These are phyloP conservation scores for Sungouiella thailandica DNA, from an alignment of 805 yeast species.

Conservation along the genomic window DNA sequence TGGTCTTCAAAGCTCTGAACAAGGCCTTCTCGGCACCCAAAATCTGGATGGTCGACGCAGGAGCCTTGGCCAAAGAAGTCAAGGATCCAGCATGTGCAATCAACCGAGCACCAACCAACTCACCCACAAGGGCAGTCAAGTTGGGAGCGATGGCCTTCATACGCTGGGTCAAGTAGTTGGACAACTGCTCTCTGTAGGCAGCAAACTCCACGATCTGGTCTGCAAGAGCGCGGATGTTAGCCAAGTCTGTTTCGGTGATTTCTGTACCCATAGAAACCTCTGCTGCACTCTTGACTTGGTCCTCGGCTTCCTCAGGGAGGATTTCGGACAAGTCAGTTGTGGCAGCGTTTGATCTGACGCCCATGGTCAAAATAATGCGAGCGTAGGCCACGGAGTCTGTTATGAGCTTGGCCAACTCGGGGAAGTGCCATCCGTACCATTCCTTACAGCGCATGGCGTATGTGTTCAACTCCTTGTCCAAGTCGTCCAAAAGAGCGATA, in stretches of 20 bases:
- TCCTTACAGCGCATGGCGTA: slow-evolving; percentile 99
- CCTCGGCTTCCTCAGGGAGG: slow-evolving; percentile 44
- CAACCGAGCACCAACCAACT: slow-evolving; percentile 97
- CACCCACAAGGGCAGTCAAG: slow-evolving; percentile 94
- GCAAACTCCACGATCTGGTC: slow-evolving; percentile 95
- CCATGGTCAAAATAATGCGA: slow-evolving; percentile 89
- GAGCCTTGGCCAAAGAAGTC: slow-evolving; percentile 94
- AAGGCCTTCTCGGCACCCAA: slow-evolving; percentile 97
- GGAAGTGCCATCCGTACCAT: slow-evolving; percentile 99
- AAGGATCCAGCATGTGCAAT: slow-evolving; percentile 98
- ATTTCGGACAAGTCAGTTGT: slow-evolving; percentile 70
- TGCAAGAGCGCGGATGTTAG: slow-evolving; percentile 85
- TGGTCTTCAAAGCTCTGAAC: slow-evolving; percentile 93
- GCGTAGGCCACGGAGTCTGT: slow-evolving; percentile 96
- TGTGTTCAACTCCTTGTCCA: slow-evolving; percentile 96
- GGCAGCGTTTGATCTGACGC: slow-evolving; percentile 84
- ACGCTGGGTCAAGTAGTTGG: slow-evolving; percentile 85
- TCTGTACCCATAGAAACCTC: slow-evolving; percentile 99
- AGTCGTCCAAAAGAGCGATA: slow-evolving; percentile 91
- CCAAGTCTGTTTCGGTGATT: slow-evolving; percentile 85
- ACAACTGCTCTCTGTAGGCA: slow-evolving; percentile 92
- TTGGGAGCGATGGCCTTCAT: slow-evolving; percentile 99
- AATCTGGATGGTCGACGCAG: slow-evolving; percentile 98
- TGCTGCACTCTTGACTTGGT: slow-evolving; percentile 85
- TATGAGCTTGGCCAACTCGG: slow-evolving; percentile 96